Percentiles rank a stretch among this genome's conserved stretches.
These are phyloP conservation scores for Candolleomyces efflorescens DNA, from an alignment of 768 basidiomycete genomes.

Conservation along the genomic window DNA sequence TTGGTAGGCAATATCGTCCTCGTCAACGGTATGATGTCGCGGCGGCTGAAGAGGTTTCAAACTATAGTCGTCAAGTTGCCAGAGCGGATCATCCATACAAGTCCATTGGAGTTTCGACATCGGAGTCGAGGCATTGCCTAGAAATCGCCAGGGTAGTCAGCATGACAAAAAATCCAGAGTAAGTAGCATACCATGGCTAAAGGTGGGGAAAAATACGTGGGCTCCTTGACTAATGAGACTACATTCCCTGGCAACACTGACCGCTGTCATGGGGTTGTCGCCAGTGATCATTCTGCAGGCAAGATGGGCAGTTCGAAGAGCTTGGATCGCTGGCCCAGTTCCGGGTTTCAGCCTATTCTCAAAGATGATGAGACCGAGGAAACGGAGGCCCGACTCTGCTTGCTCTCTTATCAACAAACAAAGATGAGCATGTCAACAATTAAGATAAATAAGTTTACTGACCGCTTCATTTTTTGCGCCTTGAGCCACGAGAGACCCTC, in stretches of 20 bases:
- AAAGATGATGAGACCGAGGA: constrained; percentile 94
- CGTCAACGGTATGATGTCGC: constrained; percentile 65
- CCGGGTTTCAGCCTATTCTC: constrained; percentile 96
- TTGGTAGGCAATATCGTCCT: constrained; percentile 67
- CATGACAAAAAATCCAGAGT: constrained; percentile 2
- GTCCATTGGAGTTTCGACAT: constrained; percentile 80
- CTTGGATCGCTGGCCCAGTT: constrained; percentile 86
- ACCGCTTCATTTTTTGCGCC: constrained; percentile 96
- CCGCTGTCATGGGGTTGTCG: constrained; percentile 94
- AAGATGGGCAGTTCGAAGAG: constrained; percentile 83
- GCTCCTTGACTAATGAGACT: constrained; percentile 82
- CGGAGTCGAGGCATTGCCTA: constrained; percentile 52
- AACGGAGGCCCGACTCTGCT: constrained; percentile 85
- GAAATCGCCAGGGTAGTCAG: not conserved
- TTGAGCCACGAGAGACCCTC: constrained; percentile 95
- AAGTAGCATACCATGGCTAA: constrained; percentile 56
- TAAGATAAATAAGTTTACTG: constrained; percentile 13
- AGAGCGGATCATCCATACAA: constrained; percentile 81
- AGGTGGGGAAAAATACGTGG: constrained; percentile 83
- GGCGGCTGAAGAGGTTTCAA: constrained; percentile 76
- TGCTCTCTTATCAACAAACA: constrained; percentile 63
- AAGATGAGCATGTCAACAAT: not conserved
- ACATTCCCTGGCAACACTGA: constrained; percentile 96
- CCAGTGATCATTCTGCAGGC: constrained; percentile 98
- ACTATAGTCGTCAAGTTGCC: constrained; percentile 86